These are phyloP conservation scores for Pochonia chlamydosporia DNA, from an alignment of 2,329 filamentous ascomycete species.

Conservation along the genomic window DNA sequence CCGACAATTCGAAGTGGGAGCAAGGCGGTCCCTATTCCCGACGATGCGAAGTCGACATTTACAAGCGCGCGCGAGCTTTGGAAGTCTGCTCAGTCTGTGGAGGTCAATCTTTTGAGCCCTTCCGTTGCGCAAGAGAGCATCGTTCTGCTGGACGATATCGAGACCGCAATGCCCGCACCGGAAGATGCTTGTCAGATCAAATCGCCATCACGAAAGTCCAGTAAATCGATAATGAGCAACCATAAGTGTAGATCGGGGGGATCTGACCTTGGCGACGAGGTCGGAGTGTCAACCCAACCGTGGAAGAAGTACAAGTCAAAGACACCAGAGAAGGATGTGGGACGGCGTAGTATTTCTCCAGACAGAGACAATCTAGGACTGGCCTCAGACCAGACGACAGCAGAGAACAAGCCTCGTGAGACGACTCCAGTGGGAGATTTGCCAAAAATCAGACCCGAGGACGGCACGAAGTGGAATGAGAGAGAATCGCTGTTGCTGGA, in stretches of 20 bases:
- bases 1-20: conserved; percentile 30
- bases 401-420: not conserved
- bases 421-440: not conserved
- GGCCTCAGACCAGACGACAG: not conserved
- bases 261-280: not conserved
- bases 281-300: conserved; percentile 20
- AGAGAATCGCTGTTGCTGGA: conserved; percentile 34
- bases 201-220: not conserved
- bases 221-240: not conserved
- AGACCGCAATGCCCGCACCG: conserved; percentile 2
- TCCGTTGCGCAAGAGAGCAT: not conserved
- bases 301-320: conserved; percentile 30
- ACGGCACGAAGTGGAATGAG: not conserved
- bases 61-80: conserved; percentile 35
- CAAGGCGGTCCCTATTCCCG: conserved; percentile 30
- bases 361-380: not conserved
- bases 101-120: conserved; percentile 4
- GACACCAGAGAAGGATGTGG: not conserved
- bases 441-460: not conserved
- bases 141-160: conserved; percentile 5
- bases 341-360: not conserved
- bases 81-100: conserved; percentile 22
- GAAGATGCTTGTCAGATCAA: not conserved
- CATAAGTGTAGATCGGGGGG: not conserved
- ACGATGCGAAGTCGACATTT: conserved; percentile 30